Evolutionary conservation across 1,284 basidiomycete genomes (phyloP).

Genomic region (Clitocybe nebularis): DNA sequence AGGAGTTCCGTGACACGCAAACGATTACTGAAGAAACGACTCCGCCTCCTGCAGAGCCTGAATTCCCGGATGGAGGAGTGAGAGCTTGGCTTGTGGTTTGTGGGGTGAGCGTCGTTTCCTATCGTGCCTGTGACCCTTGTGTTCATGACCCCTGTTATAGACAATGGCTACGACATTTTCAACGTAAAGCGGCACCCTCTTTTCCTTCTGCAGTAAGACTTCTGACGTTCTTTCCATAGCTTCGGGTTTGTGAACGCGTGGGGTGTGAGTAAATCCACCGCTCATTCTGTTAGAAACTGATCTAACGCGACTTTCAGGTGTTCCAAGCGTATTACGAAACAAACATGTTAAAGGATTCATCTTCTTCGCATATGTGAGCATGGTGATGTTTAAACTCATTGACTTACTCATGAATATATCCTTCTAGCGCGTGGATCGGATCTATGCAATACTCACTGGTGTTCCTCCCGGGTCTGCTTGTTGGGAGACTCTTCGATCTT

Average conservation of each 20-base stretch:
- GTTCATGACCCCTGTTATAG: slow-evolving; percentile 10
- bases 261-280: slow-evolving; percentile 16
- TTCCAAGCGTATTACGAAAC: slow-evolving; percentile 41
- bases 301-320: slow-evolving; percentile 21
- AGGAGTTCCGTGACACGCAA: slow-evolving; percentile 1
- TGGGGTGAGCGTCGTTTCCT: slow-evolving; percentile 12
- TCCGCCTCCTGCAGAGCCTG: slow-evolving; percentile 10
- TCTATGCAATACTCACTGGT: slow-evolving; percentile 35
- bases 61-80: slow-evolving; percentile 31
- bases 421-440: slow-evolving; percentile 54
- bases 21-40: slow-evolving; percentile 4
- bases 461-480: slow-evolving; percentile 32
- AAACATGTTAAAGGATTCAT: slow-evolving; percentile 24
- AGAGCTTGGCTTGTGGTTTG: slow-evolving; percentile 29
- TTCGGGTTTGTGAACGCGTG: slow-evolving; percentile 17
- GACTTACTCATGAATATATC: not conserved
- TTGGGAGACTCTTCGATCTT: slow-evolving; percentile 46
- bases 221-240: slow-evolving; percentile 1
- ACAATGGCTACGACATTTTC: slow-evolving; percentile 27
- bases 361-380: slow-evolving; percentile 47
- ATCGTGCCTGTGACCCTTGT: not conserved
- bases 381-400: not conserved
- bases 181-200: slow-evolving; percentile 24
- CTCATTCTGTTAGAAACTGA: not conserved
- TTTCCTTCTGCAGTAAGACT: slow-evolving; percentile 12